Base-by-base conservation (phyloP, 1,284 basidiomycete genomes). In the Leccinum angustisporum region DNA sequence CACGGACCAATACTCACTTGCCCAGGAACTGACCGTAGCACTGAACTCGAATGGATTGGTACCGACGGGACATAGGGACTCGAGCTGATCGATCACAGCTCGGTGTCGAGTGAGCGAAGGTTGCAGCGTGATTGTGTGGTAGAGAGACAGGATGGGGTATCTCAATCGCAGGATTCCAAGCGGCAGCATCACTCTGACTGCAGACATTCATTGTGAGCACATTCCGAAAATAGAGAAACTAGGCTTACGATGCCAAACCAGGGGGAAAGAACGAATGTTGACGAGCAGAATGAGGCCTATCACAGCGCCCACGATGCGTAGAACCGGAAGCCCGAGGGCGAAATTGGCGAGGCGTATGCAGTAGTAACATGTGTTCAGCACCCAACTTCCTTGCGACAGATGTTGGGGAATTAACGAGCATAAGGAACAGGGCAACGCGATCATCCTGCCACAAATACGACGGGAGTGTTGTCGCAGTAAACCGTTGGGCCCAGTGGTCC, bases 161-260 rank as follows among this genome's bases (percentile, higher is more conserved):
- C 60, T 60, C 51, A 56, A 59, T 40, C 54, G 56, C 33, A 80
- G 54, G 14, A 78, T 75, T n/a, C 74, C 70, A 30, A 82, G 63
- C 0, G 82, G 81, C 48, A 78, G 70, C 65, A 87, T 85, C 0
- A 88, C 78, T 2, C 81, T 81, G 52, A 83, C 87, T 88, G 65
- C 2, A 6, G 8, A 36, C n/a, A 16, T 9, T 21, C 36, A 21
- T 34, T 18, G 27, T 59, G 27, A 60, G 21, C 4, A 25, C n/a
- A 14, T 33, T n/a, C 30, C 16, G 5, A 18, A 27, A 38, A 16
- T 4, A 31, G 18, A 14, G 54, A 25, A 34, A 36, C 30, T 11
- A 52, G 9, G 79, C 85, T 68, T 70, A 88, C 87, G 67, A 66
- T 89, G 87, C 87, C 87, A 89, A 27, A 75, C 74, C n/a, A 88